A percentile compares a stretch with the other conserved stretches of the same genome.
Evolutionary conservation across 441 rosid species (phyloP).

Genomic region (Pelargonium exstipulatum): DNA sequence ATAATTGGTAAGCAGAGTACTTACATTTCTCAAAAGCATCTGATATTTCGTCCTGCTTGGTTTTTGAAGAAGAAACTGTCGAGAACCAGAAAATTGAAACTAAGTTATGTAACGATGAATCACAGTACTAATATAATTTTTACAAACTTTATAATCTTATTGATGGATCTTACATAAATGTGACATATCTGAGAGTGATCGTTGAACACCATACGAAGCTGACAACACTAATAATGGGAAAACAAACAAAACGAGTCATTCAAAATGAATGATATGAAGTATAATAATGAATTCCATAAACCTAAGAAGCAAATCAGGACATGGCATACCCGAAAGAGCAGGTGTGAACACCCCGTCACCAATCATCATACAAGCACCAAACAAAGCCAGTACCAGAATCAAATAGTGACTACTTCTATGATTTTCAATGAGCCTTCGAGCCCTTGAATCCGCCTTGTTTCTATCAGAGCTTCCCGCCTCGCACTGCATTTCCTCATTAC

Average conservation of each 20-base stretch:
- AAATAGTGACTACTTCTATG: constrained; percentile 42
- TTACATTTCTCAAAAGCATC: constrained; percentile 39
- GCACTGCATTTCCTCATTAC: constrained; percentile 24
- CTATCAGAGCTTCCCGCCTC: constrained; percentile 27
- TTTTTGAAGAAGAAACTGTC: constrained; percentile 35
- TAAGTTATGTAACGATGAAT: constrained; percentile 9
- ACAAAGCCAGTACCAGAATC: constrained; percentile 44
- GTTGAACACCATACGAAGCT: constrained; percentile 44
- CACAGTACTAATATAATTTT: not conserved
- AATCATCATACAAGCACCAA: constrained; percentile 60
- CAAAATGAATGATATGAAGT: not conserved
- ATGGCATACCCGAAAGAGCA: constrained; percentile 48
- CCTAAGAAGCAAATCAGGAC: not conserved
- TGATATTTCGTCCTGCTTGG: constrained; percentile 25
- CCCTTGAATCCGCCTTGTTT: constrained; percentile 36
- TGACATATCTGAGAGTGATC: constrained; percentile 32
- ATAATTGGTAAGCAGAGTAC: constrained; percentile 9
- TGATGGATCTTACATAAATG: constrained; percentile 34
- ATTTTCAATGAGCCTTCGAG: constrained; percentile 38
- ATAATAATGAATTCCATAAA: not conserved
- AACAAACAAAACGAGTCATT: not conserved
- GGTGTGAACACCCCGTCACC: constrained; percentile 56
- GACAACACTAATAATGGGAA: constrained; percentile 39
- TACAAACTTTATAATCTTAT: not conserved
- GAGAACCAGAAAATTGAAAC: constrained; percentile 16